phyloP scores from a whole-genome alignment of 75 land plant species.

The Pinus tabuliformis region DNA sequence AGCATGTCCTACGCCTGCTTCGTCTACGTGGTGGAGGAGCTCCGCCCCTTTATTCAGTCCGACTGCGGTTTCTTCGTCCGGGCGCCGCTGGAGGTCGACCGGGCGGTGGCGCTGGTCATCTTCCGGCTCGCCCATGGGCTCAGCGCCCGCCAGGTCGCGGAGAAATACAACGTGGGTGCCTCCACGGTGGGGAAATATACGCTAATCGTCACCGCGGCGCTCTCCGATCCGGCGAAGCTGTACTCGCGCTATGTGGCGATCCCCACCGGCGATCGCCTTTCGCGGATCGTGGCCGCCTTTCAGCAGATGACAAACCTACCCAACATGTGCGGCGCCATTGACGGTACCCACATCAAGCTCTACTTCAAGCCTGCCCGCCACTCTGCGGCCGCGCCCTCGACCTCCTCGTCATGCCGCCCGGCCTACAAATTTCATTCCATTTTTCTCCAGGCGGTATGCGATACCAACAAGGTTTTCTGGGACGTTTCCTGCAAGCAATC shows the following conservation, averaged over 20 bases:
- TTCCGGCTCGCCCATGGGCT: constrained; percentile 25
- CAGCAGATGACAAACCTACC: constrained; percentile 15
- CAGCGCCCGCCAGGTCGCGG: constrained; percentile 17
- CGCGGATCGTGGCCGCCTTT: constrained; percentile 8
- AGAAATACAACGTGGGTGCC: constrained; percentile 21
- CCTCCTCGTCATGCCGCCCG: neutral
- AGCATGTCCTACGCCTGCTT: constrained; percentile 36
- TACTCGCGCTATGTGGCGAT: constrained; percentile 35
- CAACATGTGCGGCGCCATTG: constrained; percentile 27
- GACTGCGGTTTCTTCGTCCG: neutral
- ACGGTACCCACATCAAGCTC: constrained; percentile 20
- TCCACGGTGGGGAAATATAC: constrained; percentile 31
- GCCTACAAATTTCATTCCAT: constrained; percentile 11
- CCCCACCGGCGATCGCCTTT: constrained; percentile 25
- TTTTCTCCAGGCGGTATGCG: constrained; percentile 40
- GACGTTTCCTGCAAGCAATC: constrained; percentile 30
- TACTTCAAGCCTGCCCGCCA: constrained; percentile 16
- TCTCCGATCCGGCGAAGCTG: constrained; percentile 20
- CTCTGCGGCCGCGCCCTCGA: neutral
- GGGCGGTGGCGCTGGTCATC: constrained; percentile 28
- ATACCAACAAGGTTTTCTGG: constrained; percentile 35
- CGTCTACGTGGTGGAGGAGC: constrained; percentile 26
- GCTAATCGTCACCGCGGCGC: constrained; percentile 19
- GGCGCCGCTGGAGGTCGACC: constrained; percentile 29
- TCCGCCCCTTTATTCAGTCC: constrained; percentile 21